A percentile compares a stretch with the other conserved stretches of the same genome.
phyloP scores from a whole-genome alignment of 257 asterid species.

The Agastache rugosa region DNA sequence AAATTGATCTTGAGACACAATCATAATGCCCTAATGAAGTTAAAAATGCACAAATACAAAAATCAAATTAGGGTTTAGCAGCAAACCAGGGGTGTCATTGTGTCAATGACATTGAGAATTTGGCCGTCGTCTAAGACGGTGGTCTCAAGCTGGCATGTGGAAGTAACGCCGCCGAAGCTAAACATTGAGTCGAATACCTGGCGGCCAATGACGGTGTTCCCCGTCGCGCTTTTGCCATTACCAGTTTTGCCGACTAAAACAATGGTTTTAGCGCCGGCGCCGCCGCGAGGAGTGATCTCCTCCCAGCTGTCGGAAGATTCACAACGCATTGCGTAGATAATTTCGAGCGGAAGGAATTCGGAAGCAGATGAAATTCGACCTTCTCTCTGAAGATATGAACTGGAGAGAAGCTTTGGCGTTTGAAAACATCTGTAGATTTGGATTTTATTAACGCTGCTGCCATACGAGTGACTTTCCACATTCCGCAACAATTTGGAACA shows the following conservation, averaged over 20 bases:
- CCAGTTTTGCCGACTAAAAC: constrained; percentile 20
- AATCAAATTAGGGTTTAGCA: background rate
- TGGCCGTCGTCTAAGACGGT: constrained; percentile 57
- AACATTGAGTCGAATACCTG: constrained; percentile 67
- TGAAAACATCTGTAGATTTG: background rate
- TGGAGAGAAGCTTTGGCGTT: background rate
- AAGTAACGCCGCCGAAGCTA: constrained; percentile 77
- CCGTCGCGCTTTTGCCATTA: constrained; percentile 89
- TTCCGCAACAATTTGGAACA: background rate
- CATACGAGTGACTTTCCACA: constrained; percentile 29
- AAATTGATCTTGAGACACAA: background rate
- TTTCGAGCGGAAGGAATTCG: background rate
- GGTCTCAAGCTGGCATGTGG: constrained; percentile 61
- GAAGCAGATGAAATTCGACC: background rate
- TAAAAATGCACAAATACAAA: background rate
- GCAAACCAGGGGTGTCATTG: constrained; percentile 79
- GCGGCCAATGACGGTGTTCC: constrained; percentile 65
- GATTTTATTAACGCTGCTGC: background rate
- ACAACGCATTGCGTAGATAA: background rate
- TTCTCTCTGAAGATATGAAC: background rate
- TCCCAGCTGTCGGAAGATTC: background rate
- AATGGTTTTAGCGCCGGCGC: background rate
- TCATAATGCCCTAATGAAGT: too few relatives aligned
- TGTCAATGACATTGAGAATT: constrained; percentile 74
- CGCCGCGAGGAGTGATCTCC: background rate